Percentiles rank a stretch among this genome's conserved stretches.
Evolutionary conservation across 306 rosid species (phyloP).

Genomic region (Dryas alaskensis): DNA sequence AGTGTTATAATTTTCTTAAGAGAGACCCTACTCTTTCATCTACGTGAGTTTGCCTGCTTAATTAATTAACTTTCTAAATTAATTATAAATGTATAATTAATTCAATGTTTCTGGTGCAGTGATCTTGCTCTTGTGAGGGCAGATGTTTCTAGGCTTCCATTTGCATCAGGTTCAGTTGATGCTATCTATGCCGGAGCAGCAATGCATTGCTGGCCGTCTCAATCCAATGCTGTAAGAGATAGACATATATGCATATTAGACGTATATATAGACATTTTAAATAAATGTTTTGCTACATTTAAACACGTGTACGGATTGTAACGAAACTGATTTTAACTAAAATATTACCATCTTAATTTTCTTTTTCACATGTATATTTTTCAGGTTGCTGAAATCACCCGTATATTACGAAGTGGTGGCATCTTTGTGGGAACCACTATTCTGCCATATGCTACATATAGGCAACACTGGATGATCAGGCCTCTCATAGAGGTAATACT

Average conservation of each 20-base stretch:
- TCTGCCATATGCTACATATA: constrained; percentile 65
- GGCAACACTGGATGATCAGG: constrained; percentile 35
- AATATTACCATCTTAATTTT: background rate
- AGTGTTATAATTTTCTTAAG: constrained; percentile 77
- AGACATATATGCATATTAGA: no score
- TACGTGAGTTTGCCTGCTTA: constrained; percentile 28
- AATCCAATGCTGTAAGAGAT: constrained; percentile 84
- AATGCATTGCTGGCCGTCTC: constrained; percentile 96
- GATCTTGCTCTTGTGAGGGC: constrained; percentile 96
- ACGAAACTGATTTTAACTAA: constrained; percentile 16
- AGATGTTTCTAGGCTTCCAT: constrained; percentile 93
- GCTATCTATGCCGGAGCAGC: constrained; percentile 99
- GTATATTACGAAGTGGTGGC: constrained; percentile 74
- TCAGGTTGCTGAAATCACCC: constrained; percentile 79
- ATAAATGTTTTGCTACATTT: background rate
- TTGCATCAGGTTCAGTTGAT: constrained; percentile 72
- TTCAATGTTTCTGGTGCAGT: constrained; percentile 39
- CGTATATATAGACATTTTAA: no score
- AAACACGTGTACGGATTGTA: background rate
- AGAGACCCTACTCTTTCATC: constrained; percentile 55
- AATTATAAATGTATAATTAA: no score
- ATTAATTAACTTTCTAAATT: background rate
- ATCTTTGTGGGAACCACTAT: constrained; percentile 86
- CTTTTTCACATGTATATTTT: constrained; percentile 3
- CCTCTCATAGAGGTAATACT: constrained; percentile 55